Evolutionary conservation across 306 rosid genomes (phyloP), one percentile per base, ranked within the genome.

Genomic region (Medicago arabica): DNA sequence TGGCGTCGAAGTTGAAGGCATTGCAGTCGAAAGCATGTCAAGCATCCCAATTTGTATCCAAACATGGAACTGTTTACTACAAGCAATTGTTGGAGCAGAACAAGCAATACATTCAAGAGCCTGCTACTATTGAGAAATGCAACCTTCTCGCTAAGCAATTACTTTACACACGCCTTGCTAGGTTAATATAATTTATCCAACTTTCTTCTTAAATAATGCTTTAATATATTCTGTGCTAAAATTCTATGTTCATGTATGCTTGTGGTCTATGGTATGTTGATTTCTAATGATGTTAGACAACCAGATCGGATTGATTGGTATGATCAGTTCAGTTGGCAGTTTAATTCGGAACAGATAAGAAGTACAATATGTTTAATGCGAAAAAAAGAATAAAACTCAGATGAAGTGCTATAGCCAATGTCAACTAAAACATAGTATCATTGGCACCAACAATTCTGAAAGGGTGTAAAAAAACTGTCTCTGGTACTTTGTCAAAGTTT

Each of bases 131-230:
- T 67, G 98, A 92, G 87, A 94, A 91, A 84, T 94, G 98, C 87
- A 84, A 83, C 47, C 73, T 67, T 44, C 85, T 94, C 17, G 71
- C 97, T 0, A 94, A 92, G 85, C 96, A 94, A 78, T 89, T 94
- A 85, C 40, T 94, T 12, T 91, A 88, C 82, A 94, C 98, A 59
- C 97, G 98, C 2, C 97, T 94, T 69, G 98, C 98, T 53, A 94
- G 98, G 98, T 92, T 69, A 58, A 58, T 75, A 40, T 54, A 31
- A 4, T 71, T 80, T 73, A 55, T 44, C 51, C 19, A 19, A 71
- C 69, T 71, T 67, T 59, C 40, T 72, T 71, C 21, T 3, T 71
- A 28, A 28, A 28, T 28, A 28, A 28, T 28, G 31, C 31, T 28
- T 3, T 28, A 28, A 28, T 28, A 28, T 28, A 28, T 41, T 62